Evolutionary conservation across 2,329 filamentous ascomycete species (phyloP).

Genomic region (Penicillium sp.): DNA sequence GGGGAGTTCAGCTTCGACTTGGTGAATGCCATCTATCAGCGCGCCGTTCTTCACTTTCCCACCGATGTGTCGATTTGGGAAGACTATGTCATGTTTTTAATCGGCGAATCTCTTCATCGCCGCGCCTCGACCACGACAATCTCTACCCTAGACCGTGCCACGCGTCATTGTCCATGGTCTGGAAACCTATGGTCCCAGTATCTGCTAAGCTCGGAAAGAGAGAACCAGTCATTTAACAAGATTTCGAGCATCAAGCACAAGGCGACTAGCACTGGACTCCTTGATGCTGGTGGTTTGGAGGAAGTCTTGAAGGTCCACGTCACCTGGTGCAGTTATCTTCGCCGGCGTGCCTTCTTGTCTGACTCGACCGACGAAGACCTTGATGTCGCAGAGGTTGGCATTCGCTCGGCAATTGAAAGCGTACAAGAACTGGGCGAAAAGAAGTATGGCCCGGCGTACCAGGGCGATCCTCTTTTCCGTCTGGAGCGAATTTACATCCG

Average conservation of each 20-base stretch:
- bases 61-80: conserved; percentile 70
- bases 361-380: conserved; percentile 70
- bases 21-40: conserved; percentile 60
- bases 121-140: conserved; percentile 47
- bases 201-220: conserved; percentile 73
- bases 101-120: conserved; percentile 44
- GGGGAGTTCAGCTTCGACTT: conserved; percentile 47
- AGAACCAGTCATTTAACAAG: conserved; percentile 64
- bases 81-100: conserved; percentile 69
- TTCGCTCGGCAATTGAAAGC: conserved; percentile 75
- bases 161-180: conserved; percentile 86
- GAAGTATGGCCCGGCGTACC: conserved; percentile 65
- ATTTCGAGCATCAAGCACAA: conserved; percentile 86
- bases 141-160: conserved; percentile 68
- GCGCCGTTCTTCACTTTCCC: conserved; percentile 65
- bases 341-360: conserved; percentile 69
- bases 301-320: conserved; percentile 84
- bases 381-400: conserved; percentile 81
- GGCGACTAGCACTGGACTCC: conserved; percentile 73
- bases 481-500: conserved; percentile 88
- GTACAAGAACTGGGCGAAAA: conserved; percentile 69
- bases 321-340: conserved; percentile 89
- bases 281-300: conserved; percentile 78
- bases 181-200: conserved; percentile 84
- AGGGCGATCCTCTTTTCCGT: conserved; percentile 80